Base-by-base conservation (phyloP, 2,329 filamentous ascomycete genomes). In the Lachnellula hyalina region DNA sequence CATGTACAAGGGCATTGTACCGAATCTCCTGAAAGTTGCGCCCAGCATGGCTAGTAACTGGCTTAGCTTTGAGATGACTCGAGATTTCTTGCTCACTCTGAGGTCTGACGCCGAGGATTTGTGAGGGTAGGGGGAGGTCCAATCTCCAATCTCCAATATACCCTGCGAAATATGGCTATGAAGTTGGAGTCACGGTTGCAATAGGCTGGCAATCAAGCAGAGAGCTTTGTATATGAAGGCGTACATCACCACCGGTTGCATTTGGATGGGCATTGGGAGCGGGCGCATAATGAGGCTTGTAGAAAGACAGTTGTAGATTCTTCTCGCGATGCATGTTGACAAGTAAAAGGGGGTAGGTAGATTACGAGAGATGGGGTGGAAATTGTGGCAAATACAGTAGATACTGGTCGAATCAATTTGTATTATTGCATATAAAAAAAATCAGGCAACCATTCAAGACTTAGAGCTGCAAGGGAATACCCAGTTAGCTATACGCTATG, bases 11-110 rank as follows among this genome's bases (percentile, higher is more conserved):
- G 94, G 94, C 53, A 93, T 99, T 63, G 84, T 92, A 15, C 94
- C 94, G 0, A 99, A 99, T 67, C 77, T 99, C 21, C 81, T 99
- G 58, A 99, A 99, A 73, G 94, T 99, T 15, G 93, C 94, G 7
- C 94, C 94, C 3, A 97, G 92, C 71, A 99, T 99, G 93, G 94
- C 94, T 15, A 95, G 91, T 65, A 96, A 90, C 72, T 99, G 94
- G 93, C 82, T 97, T 58, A 96, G 92, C 72, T 99, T 96, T 70
- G 94, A 99, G 74, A 76, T 97, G 70, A 93, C 90, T 8, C 83
- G 94, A 61, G 94, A 99, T 72, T 87, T 95, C 68, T 75, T 97
- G 41, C 76, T 95, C 54, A 76, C 75, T 19, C 70, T 91, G 32
- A 80, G 79, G 56, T 73, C 77, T 1, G 74, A 67, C 32, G 50